Conservation (phyloP, 1,284 basidiomycete species). For the Ustilago xerochloae region DNA sequence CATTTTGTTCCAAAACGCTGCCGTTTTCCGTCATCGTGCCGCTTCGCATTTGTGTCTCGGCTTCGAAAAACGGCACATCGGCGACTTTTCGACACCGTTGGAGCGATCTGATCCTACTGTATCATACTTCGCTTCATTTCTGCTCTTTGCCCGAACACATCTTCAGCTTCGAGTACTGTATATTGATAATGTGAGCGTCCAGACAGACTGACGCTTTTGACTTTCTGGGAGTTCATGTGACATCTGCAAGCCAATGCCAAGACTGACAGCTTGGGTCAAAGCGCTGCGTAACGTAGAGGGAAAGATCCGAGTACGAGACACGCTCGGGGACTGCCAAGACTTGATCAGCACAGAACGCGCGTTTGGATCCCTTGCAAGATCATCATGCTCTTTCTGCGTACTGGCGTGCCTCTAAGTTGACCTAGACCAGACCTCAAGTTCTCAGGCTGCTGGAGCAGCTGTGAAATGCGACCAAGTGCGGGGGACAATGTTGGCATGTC, state of each 20-base stretch:
- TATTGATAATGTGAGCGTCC: no score
- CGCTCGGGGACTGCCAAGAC: background rate
- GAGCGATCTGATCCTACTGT: background rate
- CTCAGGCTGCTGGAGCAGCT: no score
- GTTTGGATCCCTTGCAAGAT: no score
- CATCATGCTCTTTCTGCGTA: no score
- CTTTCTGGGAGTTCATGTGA: no score
- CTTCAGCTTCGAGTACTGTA: no score
- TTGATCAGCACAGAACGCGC: background rate
- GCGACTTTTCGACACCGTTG: background rate
- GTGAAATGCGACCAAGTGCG: background rate
- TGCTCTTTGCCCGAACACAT: no score
- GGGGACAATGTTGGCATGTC: slow-evolving; percentile 5
- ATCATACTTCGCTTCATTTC: background rate
- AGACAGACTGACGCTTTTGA: no score
- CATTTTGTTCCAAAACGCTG: background rate
- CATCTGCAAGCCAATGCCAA: slow-evolving; percentile 3
- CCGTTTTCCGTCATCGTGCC: slow-evolving; percentile 13
- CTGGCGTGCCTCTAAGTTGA: no score
- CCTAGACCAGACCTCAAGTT: no score
- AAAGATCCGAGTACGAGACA: background rate
- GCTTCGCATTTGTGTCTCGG: background rate
- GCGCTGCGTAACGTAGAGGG: background rate
- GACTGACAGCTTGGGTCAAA: slow-evolving; percentile 7
- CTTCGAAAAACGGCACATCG: no score